phyloP scores from a whole-genome alignment of 2,329 filamentous ascomycete genomes.

The Pleurostoma richardsiae region DNA sequence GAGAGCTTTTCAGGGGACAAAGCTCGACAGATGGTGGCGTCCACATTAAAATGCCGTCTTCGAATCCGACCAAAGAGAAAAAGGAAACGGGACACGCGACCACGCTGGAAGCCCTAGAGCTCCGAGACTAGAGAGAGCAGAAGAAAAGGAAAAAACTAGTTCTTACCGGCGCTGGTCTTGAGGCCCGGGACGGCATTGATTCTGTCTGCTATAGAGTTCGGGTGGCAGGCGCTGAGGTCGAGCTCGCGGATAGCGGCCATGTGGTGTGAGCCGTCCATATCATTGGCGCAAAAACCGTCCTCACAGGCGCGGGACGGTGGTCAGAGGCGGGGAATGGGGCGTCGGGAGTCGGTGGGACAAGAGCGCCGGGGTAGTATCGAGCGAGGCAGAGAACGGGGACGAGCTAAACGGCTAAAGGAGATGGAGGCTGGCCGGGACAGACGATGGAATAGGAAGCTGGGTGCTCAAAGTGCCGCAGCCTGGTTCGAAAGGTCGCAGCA shows the following conservation, averaged over 20 bases:
- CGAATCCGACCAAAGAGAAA: conserved; percentile 9
- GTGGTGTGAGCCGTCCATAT: conserved; percentile 27
- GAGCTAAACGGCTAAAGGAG: too few relatives aligned
- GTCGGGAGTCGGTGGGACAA: too few relatives aligned
- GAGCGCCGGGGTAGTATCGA: too few relatives aligned
- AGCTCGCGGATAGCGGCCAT: conserved; percentile 39
- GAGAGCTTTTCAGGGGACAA: too few relatives aligned
- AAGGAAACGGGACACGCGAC: conserved; percentile 9
- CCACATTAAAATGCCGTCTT: not conserved
- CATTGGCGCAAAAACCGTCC: conserved; percentile 15
- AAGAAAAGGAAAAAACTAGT: conserved; percentile 9
- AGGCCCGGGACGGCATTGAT: conserved; percentile 53
- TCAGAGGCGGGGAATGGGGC: too few relatives aligned
- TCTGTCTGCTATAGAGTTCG: conserved; percentile 45
- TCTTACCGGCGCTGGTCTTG: conserved; percentile 57
- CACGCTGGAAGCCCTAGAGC: not conserved
- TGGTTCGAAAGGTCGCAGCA: too few relatives aligned
- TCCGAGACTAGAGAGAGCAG: conserved; percentile 3
- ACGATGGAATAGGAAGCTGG: too few relatives aligned
- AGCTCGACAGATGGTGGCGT: conserved; percentile 1
- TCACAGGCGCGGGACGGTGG: too few relatives aligned
- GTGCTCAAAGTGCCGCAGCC: too few relatives aligned
- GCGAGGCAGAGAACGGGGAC: too few relatives aligned
- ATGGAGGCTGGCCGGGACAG: too few relatives aligned
- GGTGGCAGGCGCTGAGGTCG: conserved; percentile 41